Evolutionary conservation across 2,329 filamentous ascomycete species (phyloP), one percentile per base, ranked within the genome.

Genomic region (Sporothrix protearum): DNA sequence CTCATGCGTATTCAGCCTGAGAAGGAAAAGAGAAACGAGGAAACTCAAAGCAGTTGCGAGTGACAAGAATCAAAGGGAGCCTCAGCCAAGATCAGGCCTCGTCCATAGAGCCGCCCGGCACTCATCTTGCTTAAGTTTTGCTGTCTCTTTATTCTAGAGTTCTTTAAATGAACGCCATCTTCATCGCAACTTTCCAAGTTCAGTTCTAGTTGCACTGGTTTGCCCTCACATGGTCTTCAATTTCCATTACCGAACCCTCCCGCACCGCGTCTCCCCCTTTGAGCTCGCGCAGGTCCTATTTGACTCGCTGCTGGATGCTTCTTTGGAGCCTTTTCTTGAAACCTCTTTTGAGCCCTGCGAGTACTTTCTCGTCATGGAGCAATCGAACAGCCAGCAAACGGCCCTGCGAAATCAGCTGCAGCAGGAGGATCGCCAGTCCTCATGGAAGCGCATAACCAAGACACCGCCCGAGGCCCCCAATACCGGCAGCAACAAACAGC

Each of bases 381-480:
- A 66, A 1, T 16, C 25, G 19, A 47, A 49, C 42, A n/a, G 5
- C 22, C 59, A 42, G 57, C 57, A 64, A 28, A 63, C n/a, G 14
- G 10, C n/a, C 2, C 68, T 59, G 19, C 22, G 61, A n/a, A 28
- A 47, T 7, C 39, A 49, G 12, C n/a, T 28, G 12, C 42, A 30
- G 42, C 63, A 49, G n/a, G 42, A 49, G 10, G 63, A 25, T 16
- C 25, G 64, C 30, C 68, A 30, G 19, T 33, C 67, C 16, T 42
- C 66, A 2, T 55, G 68, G 12, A 69, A 69, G 28, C 68, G 68
- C 68, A 61, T 69, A 25, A 69, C 53, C 25, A 69, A 61, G 55
- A 36, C 42, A 12, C 39, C 53, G 19, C 55, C 68, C 19, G 28
- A 69, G 53, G 10, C 9, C 33, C 9, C 30, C 19, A 19, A n/a